These are phyloP conservation scores for Colletotrichum tropicale DNA, from an alignment of 2,329 filamentous ascomycete genomes.

Conservation along the genomic window DNA sequence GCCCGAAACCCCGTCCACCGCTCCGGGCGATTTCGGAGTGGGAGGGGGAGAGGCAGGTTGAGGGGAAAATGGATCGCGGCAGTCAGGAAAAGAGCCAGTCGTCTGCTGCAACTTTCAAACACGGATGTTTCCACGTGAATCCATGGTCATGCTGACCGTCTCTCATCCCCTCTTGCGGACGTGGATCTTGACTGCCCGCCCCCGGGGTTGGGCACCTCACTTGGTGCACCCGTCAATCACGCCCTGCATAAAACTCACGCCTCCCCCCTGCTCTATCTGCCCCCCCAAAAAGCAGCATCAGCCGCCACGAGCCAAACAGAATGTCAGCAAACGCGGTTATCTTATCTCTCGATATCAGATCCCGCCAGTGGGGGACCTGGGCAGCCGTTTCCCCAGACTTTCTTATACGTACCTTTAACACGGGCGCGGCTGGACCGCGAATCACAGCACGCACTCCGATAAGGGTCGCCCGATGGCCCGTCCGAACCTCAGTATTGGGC, in stretches of 20 bases:
- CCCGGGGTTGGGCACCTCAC: neutral
- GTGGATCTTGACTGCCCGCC: neutral
- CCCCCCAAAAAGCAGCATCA: neutral
- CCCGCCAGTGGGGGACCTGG: neutral
- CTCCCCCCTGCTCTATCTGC: neutral
- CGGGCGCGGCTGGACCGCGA: neutral
- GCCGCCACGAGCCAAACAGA: neutral
- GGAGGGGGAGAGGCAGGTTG: neutral
- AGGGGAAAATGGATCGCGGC: neutral
- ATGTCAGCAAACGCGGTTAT: neutral
- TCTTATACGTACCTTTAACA: neutral
- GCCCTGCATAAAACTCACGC: neutral
- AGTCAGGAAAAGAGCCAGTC: neutral
- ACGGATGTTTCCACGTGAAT: neutral
- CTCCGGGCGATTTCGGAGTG: neutral
- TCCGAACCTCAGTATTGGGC: neutral
- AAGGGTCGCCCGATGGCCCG: neutral
- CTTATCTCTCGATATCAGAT: neutral
- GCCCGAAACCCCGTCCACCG: neutral
- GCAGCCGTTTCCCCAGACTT: neutral
- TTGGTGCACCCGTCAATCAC: neutral
- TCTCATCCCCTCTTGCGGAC: neutral
- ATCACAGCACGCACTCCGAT: neutral
- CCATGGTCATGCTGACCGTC: neutral
- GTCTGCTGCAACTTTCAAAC: neutral